A percentile compares a stretch with the other conserved stretches of the same genome.
Conservation (phyloP, 1,284 basidiomycete species). For the Rhizoctonia solani region DNA sequence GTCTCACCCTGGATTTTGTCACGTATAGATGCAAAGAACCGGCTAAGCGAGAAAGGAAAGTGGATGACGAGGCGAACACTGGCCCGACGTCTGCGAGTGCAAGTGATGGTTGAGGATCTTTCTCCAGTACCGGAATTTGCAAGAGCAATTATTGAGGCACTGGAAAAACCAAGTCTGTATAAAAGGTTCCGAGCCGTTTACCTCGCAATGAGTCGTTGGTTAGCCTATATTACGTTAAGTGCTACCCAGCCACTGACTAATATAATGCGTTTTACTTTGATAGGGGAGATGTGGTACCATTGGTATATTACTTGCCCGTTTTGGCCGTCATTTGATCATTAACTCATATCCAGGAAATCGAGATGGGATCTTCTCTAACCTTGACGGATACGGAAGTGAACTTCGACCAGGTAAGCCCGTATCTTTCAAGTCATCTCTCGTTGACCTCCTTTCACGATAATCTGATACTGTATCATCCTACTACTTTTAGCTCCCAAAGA, state of each 20-base stretch:
- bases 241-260: not conserved
- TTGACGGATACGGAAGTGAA: not conserved
- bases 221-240: not conserved
- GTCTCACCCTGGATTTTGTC: constrained; percentile 1
- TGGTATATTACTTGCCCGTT: not conserved
- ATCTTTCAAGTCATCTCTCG: not conserved
- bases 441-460: not conserved
- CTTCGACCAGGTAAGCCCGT: too few species aligned
- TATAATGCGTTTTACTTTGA: not conserved
- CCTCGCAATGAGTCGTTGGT: not conserved
- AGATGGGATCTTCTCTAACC: constrained; percentile 1
- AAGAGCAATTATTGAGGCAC: not conserved
- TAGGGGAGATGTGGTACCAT: constrained; percentile 23
- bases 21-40: not conserved
- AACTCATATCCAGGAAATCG: not conserved
- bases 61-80: not conserved
- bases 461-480: not conserved
- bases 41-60: not conserved
- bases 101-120: not conserved
- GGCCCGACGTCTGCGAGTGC: not conserved
- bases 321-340: too few species aligned
- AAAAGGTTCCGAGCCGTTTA: constrained; percentile 5
- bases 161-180: not conserved
- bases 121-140: not conserved
- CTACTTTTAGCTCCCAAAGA: too few species aligned